Evolutionary conservation across 2,329 filamentous ascomycete species (phyloP), one percentile per base, ranked within the genome.

Genomic region (Penicillium crustosum): DNA sequence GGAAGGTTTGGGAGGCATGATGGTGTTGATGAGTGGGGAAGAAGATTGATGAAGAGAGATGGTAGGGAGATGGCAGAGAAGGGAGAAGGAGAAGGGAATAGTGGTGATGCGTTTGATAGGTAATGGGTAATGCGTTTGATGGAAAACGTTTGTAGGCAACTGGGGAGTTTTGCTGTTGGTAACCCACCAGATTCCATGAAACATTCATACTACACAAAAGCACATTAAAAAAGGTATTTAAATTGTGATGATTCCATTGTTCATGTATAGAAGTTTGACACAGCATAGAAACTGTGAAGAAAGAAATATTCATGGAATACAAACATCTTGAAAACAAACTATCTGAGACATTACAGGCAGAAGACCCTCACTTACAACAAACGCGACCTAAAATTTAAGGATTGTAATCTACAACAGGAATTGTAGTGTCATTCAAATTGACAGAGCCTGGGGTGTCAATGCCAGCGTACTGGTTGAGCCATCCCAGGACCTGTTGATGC

Each of bases 401-500:
- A 42, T 71, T 66, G 35, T 66, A 68, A 42, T 73, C 57, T 35
- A 75, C 71, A 23, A 75, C 73, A 7, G 69, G 68, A 15, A 74
- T 55, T 21, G 57, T 56, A 0, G 73, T 74, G 56, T 75, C 71
- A 21, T 69, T 64, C 44, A 75, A 42, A 39, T 65, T 70, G n/a
- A 75, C 65, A 17, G 72, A 67, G 35, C 73, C 72, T 36, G 56
- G 60, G 48, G 65, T 59, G 33, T 54, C 67, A 25, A 77, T 57
- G 2, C 75, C 75, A 2, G 75, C 73, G 48, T 83, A 82, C 63
- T 76, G 76, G 63, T 86, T 86, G 62, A 88, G 81, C 86, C 89
- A 96, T 41, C 83, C 83, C 17, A 96, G 72, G 17, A 96, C 91
- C 70, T 91, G 89, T 60, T 84, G 84, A 67, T 96, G 91, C 93